Evolutionary conservation across 805 yeast species (phyloP).

Genomic region (Monosporozyma unispora): DNA sequence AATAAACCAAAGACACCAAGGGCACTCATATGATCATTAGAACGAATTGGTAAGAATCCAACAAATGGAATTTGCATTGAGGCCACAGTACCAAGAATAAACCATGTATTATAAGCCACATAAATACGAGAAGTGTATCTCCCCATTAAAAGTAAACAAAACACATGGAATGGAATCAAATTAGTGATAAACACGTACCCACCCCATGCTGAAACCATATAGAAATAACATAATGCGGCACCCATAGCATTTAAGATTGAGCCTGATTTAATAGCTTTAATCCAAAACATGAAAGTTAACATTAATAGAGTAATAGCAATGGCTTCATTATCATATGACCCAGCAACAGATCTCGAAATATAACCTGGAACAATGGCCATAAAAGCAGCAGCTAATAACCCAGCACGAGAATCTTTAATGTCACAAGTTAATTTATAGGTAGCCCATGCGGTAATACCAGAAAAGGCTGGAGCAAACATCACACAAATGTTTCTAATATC

Average conservation of each 20-base stretch:
- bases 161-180: constrained; percentile 90
- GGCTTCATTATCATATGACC: constrained; percentile 97
- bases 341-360: constrained; percentile 96
- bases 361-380: constrained; percentile 98
- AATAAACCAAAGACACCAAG: constrained; percentile 93
- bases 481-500: constrained; percentile 96
- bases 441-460: constrained; percentile 84
- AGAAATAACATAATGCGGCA: constrained; percentile 85
- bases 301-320: constrained; percentile 92
- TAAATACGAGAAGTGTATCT: constrained; percentile 77
- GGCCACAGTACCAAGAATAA: constrained; percentile 91
- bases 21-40: constrained; percentile 97
- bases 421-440: constrained; percentile 83
- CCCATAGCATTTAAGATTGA: constrained; percentile 75
- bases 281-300: constrained; percentile 95
- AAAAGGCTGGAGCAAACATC: constrained; percentile 90
- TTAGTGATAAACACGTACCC: constrained; percentile 98
- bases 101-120: constrained; percentile 94
- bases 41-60: constrained; percentile 92
- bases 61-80: constrained; percentile 99
- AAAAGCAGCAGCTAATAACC: constrained; percentile 83
- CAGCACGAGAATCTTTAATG: constrained; percentile 84
- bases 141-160: constrained; percentile 87
- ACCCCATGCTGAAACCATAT: constrained; percentile 99
- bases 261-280: constrained; percentile 86